A percentile compares a stretch with the other conserved stretches of the same genome.
phyloP scores from a whole-genome alignment of 116 monocot species.

The Posidonia oceanica region DNA sequence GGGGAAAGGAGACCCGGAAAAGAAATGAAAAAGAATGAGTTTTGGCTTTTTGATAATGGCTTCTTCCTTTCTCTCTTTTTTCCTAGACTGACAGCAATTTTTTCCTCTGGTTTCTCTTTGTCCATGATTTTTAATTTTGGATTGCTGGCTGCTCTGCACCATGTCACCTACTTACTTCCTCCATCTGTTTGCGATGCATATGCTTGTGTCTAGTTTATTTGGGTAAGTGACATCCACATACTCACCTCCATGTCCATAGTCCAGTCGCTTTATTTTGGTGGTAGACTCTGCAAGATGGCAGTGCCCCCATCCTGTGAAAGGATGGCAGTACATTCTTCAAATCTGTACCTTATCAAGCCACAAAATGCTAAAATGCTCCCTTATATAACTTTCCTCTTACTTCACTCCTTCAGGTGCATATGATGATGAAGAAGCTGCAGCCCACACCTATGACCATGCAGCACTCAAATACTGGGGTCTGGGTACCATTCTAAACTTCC shows the following conservation, averaged over 20 bases:
- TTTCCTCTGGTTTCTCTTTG: background rate
- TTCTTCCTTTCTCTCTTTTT: background rate
- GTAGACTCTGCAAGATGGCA: conserved; percentile 3
- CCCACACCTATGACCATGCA: conserved; percentile 75
- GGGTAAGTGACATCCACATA: conserved; percentile 30
- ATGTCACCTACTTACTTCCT: background rate
- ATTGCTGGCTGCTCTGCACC: conserved; percentile 1
- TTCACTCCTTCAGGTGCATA: conserved; percentile 45
- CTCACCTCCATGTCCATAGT: background rate
- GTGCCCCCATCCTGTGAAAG: background rate
- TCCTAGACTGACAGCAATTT: background rate
- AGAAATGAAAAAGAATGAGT: background rate
- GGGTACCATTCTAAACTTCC: conserved; percentile 54
- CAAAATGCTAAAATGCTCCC: background rate
- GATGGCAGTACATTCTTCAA: background rate
- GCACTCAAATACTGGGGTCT: conserved; percentile 79
- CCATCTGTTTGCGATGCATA: background rate
- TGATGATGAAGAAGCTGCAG: conserved; percentile 68
- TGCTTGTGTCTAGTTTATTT: conserved; percentile 31
- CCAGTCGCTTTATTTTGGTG: background rate
- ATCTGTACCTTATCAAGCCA: background rate
- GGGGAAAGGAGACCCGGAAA: background rate
- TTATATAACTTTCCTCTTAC: background rate
- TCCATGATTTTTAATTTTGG: background rate
- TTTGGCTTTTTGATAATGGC: background rate